phyloP scores from a whole-genome alignment of 1,284 basidiomycete genomes.

The Sanguinoderma infundibulare region DNA sequence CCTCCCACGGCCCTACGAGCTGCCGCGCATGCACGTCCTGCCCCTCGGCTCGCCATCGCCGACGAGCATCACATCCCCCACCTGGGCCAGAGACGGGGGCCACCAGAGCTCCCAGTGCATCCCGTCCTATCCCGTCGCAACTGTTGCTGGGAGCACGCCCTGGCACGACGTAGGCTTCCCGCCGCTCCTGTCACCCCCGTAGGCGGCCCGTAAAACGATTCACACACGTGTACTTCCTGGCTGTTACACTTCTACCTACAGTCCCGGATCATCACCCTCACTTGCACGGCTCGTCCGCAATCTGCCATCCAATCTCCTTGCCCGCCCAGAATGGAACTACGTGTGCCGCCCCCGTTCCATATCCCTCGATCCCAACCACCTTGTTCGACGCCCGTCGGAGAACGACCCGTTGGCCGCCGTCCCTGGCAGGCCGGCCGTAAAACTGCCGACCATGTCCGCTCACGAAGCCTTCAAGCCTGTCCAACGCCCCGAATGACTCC shows the following conservation, averaged over 20 bases:
- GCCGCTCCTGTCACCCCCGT: not conserved
- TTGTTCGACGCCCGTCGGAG: conserved; percentile 44
- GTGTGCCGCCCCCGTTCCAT: conserved; percentile 56
- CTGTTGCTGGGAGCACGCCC: not conserved
- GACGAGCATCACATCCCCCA: too few species aligned
- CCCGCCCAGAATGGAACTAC: conserved; percentile 95
- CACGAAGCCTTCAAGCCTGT: conserved; percentile 80
- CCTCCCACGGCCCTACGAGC: too few species aligned
- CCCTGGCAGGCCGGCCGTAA: conserved; percentile 57
- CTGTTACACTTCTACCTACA: too few species aligned
- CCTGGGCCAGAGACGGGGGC: too few species aligned
- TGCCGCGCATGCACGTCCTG: too few species aligned
- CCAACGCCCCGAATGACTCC: conserved; percentile 86
- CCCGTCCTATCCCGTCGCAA: not conserved
- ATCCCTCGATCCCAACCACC: conserved; percentile 50
- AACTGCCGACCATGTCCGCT: conserved; percentile 81
- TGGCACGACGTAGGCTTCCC: not conserved
- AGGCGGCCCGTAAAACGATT: not conserved
- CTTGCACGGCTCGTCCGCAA: conserved; percentile 41
- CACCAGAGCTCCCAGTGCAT: too few species aligned
- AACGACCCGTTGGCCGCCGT: conserved; percentile 34
- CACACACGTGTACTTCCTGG: not conserved
- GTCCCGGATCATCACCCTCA: not conserved
- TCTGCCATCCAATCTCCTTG: conserved; percentile 82
- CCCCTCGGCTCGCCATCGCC: too few species aligned